Percentiles rank a stretch among this genome's conserved stretches.
These are phyloP conservation scores for Neonectria punicea DNA, from an alignment of 2,329 filamentous ascomycete genomes.

Conservation along the genomic window DNA sequence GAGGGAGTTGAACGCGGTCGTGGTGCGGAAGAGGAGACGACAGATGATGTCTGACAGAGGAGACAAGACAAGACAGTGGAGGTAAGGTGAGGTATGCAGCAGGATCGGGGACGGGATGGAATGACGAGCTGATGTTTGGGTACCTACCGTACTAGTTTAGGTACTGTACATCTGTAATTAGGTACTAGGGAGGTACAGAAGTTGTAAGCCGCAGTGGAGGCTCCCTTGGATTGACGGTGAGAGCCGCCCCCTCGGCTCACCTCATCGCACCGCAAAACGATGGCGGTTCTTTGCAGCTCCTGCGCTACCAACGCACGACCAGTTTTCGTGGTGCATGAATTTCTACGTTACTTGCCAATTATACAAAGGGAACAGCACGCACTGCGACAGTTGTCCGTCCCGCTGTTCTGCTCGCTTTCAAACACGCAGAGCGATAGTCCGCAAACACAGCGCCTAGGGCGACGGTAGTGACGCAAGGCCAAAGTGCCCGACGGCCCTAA, in stretches of 20 bases:
- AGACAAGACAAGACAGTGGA: conserved; percentile 13
- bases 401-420: not conserved
- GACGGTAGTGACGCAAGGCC: not conserved
- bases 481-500: not conserved
- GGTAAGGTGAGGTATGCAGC: conserved; percentile 14
- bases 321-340: not conserved
- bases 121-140: conserved; percentile 25
- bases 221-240: conserved; percentile 17
- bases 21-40: conserved; percentile 8
- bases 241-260: conserved; percentile 3
- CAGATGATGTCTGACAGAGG: conserved; percentile 18
- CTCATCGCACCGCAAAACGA: not conserved
- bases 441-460: not conserved
- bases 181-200: conserved; percentile 6
- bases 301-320: not conserved
- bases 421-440: not conserved
- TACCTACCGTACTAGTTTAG: not conserved
- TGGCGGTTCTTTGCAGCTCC: not conserved
- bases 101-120: conserved; percentile 22
- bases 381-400: not conserved
- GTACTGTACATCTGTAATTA: not conserved
- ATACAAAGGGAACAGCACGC: not conserved
- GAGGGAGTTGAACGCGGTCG: not conserved
- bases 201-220: conserved; percentile 3
- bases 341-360: not conserved